These are phyloP conservation scores for Candida orba DNA, from an alignment of 805 yeast species.

Conservation along the genomic window DNA sequence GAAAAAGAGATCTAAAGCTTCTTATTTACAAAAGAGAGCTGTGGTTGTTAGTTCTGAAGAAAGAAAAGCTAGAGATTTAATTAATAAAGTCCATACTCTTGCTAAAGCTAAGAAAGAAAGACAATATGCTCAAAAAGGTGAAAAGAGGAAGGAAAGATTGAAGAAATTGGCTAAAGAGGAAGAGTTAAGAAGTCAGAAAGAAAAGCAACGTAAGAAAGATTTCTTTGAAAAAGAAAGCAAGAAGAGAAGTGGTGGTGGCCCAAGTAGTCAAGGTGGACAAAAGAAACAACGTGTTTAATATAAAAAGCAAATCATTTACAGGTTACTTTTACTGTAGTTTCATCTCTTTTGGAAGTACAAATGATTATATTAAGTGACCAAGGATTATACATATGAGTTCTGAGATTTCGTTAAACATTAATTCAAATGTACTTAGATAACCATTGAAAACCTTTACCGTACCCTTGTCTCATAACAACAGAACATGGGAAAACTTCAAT, in stretches of 20 bases:
- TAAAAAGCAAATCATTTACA: background rate
- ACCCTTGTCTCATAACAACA: constrained; percentile 97
- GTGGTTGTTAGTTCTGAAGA: constrained; percentile 90
- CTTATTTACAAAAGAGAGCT: constrained; percentile 86
- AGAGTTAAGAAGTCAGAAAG: constrained; percentile 64
- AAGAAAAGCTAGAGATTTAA: constrained; percentile 82
- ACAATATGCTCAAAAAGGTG: constrained; percentile 64
- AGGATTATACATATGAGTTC: background rate
- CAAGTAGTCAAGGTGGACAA: constrained; percentile 22
- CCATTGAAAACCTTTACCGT: constrained; percentile 98
- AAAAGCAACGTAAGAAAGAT: constrained; percentile 80
- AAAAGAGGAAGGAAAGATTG: constrained; percentile 65
- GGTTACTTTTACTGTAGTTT: background rate
- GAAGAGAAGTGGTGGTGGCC: constrained; percentile 39
- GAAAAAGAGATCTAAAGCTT: constrained; percentile 79
- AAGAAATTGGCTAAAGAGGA: constrained; percentile 72
- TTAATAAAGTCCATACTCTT: constrained; percentile 80
- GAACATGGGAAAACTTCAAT: constrained; percentile 96
- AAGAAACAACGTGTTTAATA: constrained; percentile 23
- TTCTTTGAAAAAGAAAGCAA: constrained; percentile 67
- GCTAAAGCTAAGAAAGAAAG: constrained; percentile 80
- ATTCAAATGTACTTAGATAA: constrained; percentile 83
- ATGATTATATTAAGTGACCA: background rate
- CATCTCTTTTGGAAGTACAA: too few species aligned
- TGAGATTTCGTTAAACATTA: background rate